These are phyloP conservation scores for Lindgomyces ingoldianus DNA, from an alignment of 495 filamentous ascomycete genomes.

Conservation along the genomic window DNA sequence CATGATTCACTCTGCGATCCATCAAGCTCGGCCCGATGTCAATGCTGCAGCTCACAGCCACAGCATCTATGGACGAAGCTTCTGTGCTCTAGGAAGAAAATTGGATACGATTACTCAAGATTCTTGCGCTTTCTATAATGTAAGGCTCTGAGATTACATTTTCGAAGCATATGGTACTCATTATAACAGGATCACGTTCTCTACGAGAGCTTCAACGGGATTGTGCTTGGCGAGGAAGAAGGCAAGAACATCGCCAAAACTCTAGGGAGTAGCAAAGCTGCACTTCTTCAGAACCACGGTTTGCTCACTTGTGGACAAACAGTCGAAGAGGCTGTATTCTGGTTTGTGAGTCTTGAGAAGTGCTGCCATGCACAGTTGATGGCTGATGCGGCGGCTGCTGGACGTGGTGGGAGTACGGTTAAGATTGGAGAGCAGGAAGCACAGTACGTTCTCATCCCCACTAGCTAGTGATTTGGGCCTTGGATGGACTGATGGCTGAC, in stretches of 20 bases:
- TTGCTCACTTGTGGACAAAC: conserved; percentile 52
- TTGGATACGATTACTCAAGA: conserved; percentile 65
- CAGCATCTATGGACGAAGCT: conserved; percentile 68
- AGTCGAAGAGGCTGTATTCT: conserved; percentile 60
- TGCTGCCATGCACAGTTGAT: conserved; percentile 75
- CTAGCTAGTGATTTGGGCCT: background rate
- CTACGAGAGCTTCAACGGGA: conserved; percentile 68
- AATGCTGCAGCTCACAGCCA: conserved; percentile 73
- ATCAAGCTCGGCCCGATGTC: conserved; percentile 70
- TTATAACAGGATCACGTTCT: conserved; percentile 65
- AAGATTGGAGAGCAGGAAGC: conserved; percentile 72
- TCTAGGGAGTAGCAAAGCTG: conserved; percentile 69
- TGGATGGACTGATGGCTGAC: background rate
- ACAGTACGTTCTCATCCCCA: conserved; percentile 11
- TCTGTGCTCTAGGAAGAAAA: conserved; percentile 64
- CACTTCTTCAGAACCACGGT: conserved; percentile 70
- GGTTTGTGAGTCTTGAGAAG: conserved; percentile 74
- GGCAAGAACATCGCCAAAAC: conserved; percentile 65
- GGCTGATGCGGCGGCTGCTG: conserved; percentile 72
- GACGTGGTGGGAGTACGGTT: conserved; percentile 62
- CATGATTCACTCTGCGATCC: conserved; percentile 54
- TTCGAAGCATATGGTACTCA: too few species aligned
- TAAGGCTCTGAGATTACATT: conserved; percentile 1
- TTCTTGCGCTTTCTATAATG: conserved; percentile 49
- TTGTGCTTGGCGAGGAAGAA: conserved; percentile 72